phyloP scores from a whole-genome alignment of 345 rosid genomes.

The Linum tenue region DNA sequence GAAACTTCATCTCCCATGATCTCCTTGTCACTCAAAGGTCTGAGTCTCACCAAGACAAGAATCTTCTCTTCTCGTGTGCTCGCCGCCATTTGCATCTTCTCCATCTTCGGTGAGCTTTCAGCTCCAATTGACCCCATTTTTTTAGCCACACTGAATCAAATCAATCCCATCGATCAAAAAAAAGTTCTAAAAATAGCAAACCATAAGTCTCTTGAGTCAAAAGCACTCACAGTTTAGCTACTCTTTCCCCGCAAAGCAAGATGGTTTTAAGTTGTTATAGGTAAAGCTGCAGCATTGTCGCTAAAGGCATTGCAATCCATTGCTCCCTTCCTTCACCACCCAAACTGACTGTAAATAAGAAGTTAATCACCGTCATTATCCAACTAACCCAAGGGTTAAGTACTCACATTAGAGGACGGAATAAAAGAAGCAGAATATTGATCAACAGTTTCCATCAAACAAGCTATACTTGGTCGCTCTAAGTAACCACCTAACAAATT shows the following conservation, averaged over 20 bases:
- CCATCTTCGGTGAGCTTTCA: constrained; percentile 63
- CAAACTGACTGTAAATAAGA: constrained; percentile 32
- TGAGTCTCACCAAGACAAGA: constrained; percentile 78
- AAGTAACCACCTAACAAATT: background rate
- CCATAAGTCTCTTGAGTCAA: constrained; percentile 11
- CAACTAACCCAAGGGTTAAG: constrained; percentile 40
- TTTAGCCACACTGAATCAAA: constrained; percentile 15
- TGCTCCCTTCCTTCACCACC: constrained; percentile 10
- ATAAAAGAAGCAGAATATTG: background rate
- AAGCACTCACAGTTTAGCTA: constrained; percentile 13
- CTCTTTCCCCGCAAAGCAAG: constrained; percentile 13
- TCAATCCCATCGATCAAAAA: constrained; percentile 8
- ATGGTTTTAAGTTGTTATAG: constrained; percentile 13
- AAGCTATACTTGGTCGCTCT: background rate
- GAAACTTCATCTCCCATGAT: constrained; percentile 57
- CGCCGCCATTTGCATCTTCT: constrained; percentile 50
- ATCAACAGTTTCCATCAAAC: background rate
- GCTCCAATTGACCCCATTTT: constrained; percentile 74
- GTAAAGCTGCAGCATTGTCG: constrained; percentile 33
- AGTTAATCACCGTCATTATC: constrained; percentile 34
- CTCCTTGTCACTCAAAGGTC: constrained; percentile 94
- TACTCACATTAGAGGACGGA: constrained; percentile 2
- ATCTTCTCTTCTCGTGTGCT: constrained; percentile 73
- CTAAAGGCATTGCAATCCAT: constrained; percentile 14
- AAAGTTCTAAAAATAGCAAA: no score